Conservation (phyloP, 2,329 filamentous ascomycete genomes). For the Monosporascus ibericus region DNA sequence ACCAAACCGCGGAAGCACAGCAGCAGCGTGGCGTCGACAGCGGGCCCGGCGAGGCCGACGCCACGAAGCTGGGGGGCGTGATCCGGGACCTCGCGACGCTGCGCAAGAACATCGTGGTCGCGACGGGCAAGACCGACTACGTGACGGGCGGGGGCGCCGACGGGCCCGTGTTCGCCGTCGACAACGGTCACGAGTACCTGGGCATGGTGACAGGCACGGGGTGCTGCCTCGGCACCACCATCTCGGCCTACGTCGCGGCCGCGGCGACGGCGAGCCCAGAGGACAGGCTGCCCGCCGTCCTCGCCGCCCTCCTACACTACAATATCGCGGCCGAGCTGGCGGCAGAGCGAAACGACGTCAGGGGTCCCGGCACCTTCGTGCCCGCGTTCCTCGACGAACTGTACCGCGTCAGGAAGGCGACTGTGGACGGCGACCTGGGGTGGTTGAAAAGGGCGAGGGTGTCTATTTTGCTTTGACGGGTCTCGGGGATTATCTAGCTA, state of each 20-base stretch:
- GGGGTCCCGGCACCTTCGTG: constrained; percentile 80
- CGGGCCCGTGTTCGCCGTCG: constrained; percentile 51
- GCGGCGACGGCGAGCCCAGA: constrained; percentile 44
- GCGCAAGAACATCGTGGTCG: constrained; percentile 67
- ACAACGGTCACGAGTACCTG: constrained; percentile 70
- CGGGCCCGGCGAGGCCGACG: constrained; percentile 43
- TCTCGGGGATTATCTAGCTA: too few relatives aligned
- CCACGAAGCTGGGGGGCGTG: constrained; percentile 52
- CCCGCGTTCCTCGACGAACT: constrained; percentile 76
- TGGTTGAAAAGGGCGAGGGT: constrained; percentile 52
- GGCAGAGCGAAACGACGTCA: constrained; percentile 58
- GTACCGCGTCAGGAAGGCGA: constrained; percentile 42
- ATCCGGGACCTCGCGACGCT: constrained; percentile 61
- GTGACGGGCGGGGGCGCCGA: constrained; percentile 63
- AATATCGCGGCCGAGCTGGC: constrained; percentile 67
- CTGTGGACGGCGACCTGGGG: constrained; percentile 36
- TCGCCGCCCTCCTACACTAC: constrained; percentile 71
- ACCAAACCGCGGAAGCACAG: neutral
- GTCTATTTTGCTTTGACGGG: constrained; percentile 25
- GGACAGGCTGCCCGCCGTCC: constrained; percentile 64
- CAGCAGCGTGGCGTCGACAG: constrained; percentile 85
- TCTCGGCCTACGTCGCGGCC: constrained; percentile 69
- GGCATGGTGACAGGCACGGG: constrained; percentile 72
- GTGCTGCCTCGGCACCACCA: constrained; percentile 76
- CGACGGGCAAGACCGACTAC: constrained; percentile 76